Percentiles rank a stretch among this genome's conserved stretches.
phyloP scores from a whole-genome alignment of 306 rosid genomes.

The Quercus dentata region DNA sequence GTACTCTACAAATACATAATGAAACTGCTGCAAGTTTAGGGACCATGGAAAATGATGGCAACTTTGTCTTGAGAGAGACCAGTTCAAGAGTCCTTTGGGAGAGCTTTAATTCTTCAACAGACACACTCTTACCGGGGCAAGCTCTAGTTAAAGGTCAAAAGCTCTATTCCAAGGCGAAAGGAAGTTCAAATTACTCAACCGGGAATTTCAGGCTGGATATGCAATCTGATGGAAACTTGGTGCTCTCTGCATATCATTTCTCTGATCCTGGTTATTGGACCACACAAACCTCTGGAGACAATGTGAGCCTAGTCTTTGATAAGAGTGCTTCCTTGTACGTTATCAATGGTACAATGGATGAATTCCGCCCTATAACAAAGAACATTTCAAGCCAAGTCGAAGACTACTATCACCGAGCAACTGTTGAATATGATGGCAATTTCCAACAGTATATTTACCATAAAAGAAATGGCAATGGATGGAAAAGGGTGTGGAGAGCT shows the following conservation, averaged over 20 bases:
- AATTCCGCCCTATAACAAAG: not conserved
- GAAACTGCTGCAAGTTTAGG: not conserved
- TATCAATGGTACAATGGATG: too few species aligned
- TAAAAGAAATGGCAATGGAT: conserved; percentile 19
- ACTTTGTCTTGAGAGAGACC: conserved; percentile 9
- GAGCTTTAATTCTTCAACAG: conserved; percentile 1
- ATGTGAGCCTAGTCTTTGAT: conserved; percentile 17
- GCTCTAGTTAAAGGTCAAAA: not conserved
- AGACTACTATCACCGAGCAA: conserved; percentile 30
- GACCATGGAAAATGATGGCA: conserved; percentile 22
- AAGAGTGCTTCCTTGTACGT: conserved; percentile 12
- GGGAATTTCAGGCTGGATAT: conserved; percentile 17
- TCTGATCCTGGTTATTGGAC: conserved; percentile 25
- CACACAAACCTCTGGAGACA: not conserved
- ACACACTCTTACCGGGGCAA: conserved; percentile 28
- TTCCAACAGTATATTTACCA: conserved; percentile 30
- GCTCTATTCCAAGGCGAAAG: conserved; percentile 22
- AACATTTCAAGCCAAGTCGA: conserved; percentile 11
- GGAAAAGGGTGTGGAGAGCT: conserved; percentile 34
- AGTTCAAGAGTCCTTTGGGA: not conserved
- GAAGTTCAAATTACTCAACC: conserved; percentile 19
- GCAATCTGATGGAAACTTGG: conserved; percentile 21
- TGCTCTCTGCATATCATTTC: conserved; percentile 14
- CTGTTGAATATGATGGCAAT: conserved; percentile 23
- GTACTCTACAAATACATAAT: not conserved